Conservation (phyloP, 192 early-diverging fungal species). For the Gryganskiella cystojenkinii region DNA sequence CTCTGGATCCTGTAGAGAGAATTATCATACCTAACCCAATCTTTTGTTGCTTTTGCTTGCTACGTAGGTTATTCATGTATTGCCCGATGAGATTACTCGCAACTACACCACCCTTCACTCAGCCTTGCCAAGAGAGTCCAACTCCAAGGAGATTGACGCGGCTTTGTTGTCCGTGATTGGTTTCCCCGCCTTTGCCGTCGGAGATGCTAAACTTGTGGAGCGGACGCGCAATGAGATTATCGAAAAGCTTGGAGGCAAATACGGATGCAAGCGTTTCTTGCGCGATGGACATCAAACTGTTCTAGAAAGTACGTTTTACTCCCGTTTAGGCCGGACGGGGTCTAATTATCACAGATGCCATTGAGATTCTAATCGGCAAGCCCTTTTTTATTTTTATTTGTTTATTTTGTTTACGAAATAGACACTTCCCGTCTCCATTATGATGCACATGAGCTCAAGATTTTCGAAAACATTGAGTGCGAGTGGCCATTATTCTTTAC, state of each 20-base stretch:
- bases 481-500: slow-evolving; percentile 95
- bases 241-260: slow-evolving; percentile 82
- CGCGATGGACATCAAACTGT: slow-evolving; percentile 89
- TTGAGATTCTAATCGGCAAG: background rate
- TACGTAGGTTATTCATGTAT: slow-evolving; percentile 78
- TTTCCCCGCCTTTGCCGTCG: slow-evolving; percentile 89
- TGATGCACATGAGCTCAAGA: slow-evolving; percentile 81
- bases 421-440: slow-evolving; percentile 83
- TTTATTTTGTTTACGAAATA: background rate
- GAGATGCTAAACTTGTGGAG: slow-evolving; percentile 70
- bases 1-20: background rate
- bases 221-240: slow-evolving; percentile 79
- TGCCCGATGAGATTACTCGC: slow-evolving; percentile 88
- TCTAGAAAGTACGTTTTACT: slow-evolving; percentile 62
- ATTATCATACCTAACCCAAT: background rate
- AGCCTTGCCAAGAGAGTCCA: slow-evolving; percentile 84
- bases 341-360: too few relatives aligned
- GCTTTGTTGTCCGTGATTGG: slow-evolving; percentile 86
- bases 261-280: slow-evolving; percentile 88
- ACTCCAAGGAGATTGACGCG: slow-evolving; percentile 88
- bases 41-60: background rate
- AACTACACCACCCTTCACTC: slow-evolving; percentile 84
- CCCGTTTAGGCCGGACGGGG: too few relatives aligned
- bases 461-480: slow-evolving; percentile 87
- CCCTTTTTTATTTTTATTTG: background rate